Conservation (phyloP, 768 basidiomycete species). For the Hygrophoropsis aurantiaca region DNA sequence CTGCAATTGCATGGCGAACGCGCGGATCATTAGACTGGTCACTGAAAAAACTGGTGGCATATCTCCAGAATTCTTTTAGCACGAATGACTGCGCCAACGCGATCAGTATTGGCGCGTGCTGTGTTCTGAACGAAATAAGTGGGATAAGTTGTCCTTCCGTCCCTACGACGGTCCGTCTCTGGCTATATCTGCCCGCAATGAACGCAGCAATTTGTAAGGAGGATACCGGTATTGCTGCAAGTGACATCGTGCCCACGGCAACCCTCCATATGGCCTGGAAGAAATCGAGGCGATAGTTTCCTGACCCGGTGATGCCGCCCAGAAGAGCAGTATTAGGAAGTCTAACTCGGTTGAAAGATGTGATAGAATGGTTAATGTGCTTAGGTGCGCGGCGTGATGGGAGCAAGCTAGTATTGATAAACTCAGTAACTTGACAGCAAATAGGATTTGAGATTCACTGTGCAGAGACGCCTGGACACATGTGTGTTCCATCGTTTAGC, state of each 20-base stretch:
- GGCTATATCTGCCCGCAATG: conserved; percentile 32
- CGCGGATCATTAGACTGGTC: conserved; percentile 17
- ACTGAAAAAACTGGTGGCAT: conserved; percentile 25
- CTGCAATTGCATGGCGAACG: conserved; percentile 27
- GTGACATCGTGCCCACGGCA: conserved; percentile 31
- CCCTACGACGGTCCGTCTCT: conserved; percentile 18
- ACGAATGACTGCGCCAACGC: conserved; percentile 37
- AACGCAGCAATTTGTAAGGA: conserved; percentile 18
- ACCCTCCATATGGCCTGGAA: conserved; percentile 28
- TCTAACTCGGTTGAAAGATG: conserved; percentile 35
- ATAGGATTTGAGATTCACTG: too few species aligned
- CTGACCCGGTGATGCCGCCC: conserved; percentile 16
- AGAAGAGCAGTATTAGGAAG: conserved; percentile 34
- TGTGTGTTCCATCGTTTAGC: conserved; percentile 37
- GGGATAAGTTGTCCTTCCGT: conserved; percentile 14
- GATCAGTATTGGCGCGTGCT: conserved; percentile 37
- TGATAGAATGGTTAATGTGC: conserved; percentile 36
- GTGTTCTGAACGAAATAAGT: conserved; percentile 41
- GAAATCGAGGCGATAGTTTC: conserved; percentile 17
- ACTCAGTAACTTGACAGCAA: too few species aligned
- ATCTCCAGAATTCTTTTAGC: conserved; percentile 27
- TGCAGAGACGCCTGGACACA: conserved; percentile 32
- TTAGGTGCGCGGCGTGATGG: conserved; percentile 25
- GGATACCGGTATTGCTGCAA: conserved; percentile 23
- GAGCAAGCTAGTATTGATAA: conserved; percentile 14